A percentile compares a stretch with the other conserved stretches of the same genome.
Conservation (phyloP, 345 rosid genomes). For the Populus deltoides region DNA sequence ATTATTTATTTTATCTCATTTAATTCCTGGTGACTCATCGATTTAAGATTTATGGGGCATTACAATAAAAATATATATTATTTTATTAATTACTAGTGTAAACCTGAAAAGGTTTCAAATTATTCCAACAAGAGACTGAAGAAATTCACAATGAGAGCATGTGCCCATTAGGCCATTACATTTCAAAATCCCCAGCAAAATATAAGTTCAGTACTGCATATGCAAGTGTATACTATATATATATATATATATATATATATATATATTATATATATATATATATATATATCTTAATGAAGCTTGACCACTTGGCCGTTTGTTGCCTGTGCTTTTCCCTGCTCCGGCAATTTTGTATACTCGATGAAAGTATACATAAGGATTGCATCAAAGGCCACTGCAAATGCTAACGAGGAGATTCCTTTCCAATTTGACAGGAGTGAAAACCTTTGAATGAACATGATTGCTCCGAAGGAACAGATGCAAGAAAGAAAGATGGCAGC, state of each 20-base stretch:
- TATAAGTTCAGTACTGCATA: too few species aligned
- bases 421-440: neutral
- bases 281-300: neutral
- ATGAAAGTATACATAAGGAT: neutral
- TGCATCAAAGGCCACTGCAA: neutral
- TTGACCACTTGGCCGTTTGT: neutral
- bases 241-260: neutral
- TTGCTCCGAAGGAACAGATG: neutral
- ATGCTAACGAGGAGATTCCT: neutral
- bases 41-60: too few species aligned
- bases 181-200: too few species aligned
- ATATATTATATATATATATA: too few species aligned
- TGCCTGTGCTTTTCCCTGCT: neutral
- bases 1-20: too few species aligned
- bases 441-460: neutral
- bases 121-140: neutral
- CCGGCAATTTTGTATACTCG: constrained; percentile 2
- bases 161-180: neutral
- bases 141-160: neutral
- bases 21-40: too few species aligned
- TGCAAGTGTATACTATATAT: too few species aligned
- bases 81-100: too few species aligned
- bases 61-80: too few species aligned
- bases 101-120: neutral
- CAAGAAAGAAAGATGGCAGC: neutral